Conservation (phyloP, 2,329 filamentous ascomycete species). For the Fusarium sp. region DNA sequence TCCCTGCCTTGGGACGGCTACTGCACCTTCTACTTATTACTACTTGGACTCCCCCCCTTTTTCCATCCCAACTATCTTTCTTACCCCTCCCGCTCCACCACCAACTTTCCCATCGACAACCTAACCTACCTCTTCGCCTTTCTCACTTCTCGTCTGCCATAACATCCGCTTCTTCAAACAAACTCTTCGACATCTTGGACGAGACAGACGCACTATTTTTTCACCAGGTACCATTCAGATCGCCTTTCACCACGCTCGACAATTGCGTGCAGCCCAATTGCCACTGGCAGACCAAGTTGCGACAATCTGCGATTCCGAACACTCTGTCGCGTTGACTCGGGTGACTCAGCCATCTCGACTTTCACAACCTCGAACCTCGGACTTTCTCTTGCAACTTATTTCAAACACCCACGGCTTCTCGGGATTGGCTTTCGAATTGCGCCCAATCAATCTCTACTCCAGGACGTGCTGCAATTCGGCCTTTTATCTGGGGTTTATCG, state of each 20-base stretch:
- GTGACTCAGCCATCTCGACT: slow-evolving; percentile 34
- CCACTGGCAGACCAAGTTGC: slow-evolving; percentile 24
- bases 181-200: slow-evolving; percentile 12
- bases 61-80: slow-evolving; percentile 36
- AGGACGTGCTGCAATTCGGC: not conserved
- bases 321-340: slow-evolving; percentile 25
- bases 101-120: slow-evolving; percentile 40
- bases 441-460: slow-evolving; percentile 3
- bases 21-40: slow-evolving; percentile 35
- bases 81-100: slow-evolving; percentile 44
- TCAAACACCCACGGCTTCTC: slow-evolving; percentile 10
- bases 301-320: slow-evolving; percentile 16
- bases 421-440: slow-evolving; percentile 22
- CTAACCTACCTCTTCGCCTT: slow-evolving; percentile 39
- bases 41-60: slow-evolving; percentile 43
- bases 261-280: slow-evolving; percentile 17
- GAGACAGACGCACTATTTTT: slow-evolving; percentile 17
- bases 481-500: slow-evolving; percentile 7
- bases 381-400: slow-evolving; percentile 10
- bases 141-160: slow-evolving; percentile 31
- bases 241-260: slow-evolving; percentile 5
- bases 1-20: not conserved
- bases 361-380: slow-evolving; percentile 26
- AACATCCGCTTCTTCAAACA: slow-evolving; percentile 30
- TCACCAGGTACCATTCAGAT: slow-evolving; percentile 13